Conservation (phyloP, 768 basidiomycete species). For the Panellus pusillus region DNA sequence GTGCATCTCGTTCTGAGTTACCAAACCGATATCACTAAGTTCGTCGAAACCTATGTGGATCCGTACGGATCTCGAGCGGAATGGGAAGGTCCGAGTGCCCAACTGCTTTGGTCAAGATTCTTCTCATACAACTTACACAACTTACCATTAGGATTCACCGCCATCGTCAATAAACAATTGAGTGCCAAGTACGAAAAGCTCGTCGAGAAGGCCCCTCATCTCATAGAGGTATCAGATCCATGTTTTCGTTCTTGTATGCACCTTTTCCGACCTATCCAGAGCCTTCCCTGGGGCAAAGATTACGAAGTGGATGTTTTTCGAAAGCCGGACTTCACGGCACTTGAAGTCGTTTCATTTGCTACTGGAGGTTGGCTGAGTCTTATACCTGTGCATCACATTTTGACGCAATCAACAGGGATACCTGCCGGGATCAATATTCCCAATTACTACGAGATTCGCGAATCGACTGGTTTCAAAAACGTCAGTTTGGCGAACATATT, state of each 20-base stretch:
- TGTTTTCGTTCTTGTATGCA: slow-evolving; percentile 44
- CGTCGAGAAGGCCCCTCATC: slow-evolving; percentile 72
- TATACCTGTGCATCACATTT: not conserved
- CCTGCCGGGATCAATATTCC: slow-evolving; percentile 87
- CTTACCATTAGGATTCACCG: slow-evolving; percentile 72
- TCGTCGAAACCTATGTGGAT: slow-evolving; percentile 85
- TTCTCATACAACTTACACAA: slow-evolving; percentile 7
- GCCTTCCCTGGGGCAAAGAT: slow-evolving; percentile 76
- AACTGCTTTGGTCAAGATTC: slow-evolving; percentile 8
- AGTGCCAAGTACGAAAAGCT: slow-evolving; percentile 80
- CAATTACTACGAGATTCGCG: slow-evolving; percentile 84
- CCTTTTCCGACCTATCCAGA: slow-evolving; percentile 18
- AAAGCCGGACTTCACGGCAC: slow-evolving; percentile 85
- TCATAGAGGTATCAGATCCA: slow-evolving; percentile 54
- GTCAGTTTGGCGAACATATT: slow-evolving; percentile 87
- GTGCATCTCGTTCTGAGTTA: not conserved
- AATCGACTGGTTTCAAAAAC: slow-evolving; percentile 84
- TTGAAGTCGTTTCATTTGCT: slow-evolving; percentile 51
- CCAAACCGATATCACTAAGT: slow-evolving; percentile 31
- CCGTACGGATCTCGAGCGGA: slow-evolving; percentile 91
- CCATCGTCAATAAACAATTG: slow-evolving; percentile 82
- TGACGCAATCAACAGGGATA: slow-evolving; percentile 46
- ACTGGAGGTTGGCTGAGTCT: slow-evolving; percentile 61
- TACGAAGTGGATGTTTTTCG: slow-evolving; percentile 74
- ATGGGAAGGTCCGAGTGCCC: slow-evolving; percentile 68